Base-by-base conservation (phyloP, 345 rosid species). In the Salix arbutifolia region DNA sequence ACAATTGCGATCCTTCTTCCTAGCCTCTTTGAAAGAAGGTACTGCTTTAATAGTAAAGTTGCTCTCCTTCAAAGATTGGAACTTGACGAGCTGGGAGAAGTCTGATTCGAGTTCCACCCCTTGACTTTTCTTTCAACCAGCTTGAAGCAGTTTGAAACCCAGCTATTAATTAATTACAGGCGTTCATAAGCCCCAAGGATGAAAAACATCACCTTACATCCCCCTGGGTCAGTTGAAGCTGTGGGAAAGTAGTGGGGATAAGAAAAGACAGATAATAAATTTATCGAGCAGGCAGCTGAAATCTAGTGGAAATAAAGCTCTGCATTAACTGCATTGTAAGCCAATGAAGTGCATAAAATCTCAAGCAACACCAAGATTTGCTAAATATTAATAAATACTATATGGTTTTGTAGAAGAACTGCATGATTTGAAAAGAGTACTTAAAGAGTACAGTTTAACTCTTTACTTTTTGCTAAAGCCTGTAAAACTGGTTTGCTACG, bases 401-500 rank as follows among this genome's bases (percentile, higher is more conserved):
- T 19, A 5, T 65, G 60, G 18, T 23, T 44, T 31, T 38, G 69
- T 8, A 42, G 44, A 65, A 42, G 16, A 14, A 73, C 21, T 10
- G 21, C 66, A 42, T 5, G 61, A 26, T 19, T 28, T 44, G 18
- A 11, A 44, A 42, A 44, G 11, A 31, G 35, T 28, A 33, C 18
- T 28, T 12, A 8, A 74, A 5, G 6, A 33, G 64, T 50, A 11
- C 14, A 64, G 70, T 35, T 14, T 26, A 67, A 16, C 58, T 66
- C 10, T 0, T 0, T 31, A 4, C n/a, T 50, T 65, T 37, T 18
- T 4, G 17, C 62, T 62, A 17, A 12, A 56, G 60, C n/a, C 31
- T 42, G 72, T 30, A 66, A 64, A 67, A 38, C 65, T 77, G 18
- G 65, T 38, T 78, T 25, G 50, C 13, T 68, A 68, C 46, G 23